These are phyloP conservation scores for Meredithiella fracta DNA, from an alignment of 2,329 filamentous ascomycete species.

Conservation along the genomic window DNA sequence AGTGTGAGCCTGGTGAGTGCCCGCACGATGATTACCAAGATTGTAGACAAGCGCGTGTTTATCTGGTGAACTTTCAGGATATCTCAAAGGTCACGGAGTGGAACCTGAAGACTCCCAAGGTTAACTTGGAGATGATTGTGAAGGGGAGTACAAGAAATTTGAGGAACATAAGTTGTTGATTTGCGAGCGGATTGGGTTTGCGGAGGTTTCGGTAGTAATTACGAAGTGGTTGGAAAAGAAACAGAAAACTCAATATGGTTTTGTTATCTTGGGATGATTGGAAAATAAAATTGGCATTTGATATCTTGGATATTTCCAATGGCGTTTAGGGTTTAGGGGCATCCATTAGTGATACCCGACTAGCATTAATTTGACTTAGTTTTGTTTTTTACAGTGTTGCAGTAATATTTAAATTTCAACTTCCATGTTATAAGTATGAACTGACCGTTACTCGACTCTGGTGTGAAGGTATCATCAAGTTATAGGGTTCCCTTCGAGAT, in stretches of 20 bases:
- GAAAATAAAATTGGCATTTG: too few relatives aligned
- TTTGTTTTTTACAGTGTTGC: too few relatives aligned
- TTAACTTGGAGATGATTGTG: not conserved
- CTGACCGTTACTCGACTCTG: too few relatives aligned
- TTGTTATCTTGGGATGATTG: not conserved
- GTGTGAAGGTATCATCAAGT: too few relatives aligned
- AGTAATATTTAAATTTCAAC: too few relatives aligned
- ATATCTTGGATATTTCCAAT: too few relatives aligned
- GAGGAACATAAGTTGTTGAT: not conserved
- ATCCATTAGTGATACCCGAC: too few relatives aligned
- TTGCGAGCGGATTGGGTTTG: slow-evolving; percentile 1
- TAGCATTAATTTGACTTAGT: not conserved
- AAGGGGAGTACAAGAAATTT: not conserved
- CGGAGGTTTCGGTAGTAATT: not conserved
- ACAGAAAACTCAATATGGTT: not conserved
- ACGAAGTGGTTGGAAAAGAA: not conserved
- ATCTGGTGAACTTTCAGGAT: not conserved
- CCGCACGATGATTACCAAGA: not conserved
- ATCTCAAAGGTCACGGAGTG: not conserved
- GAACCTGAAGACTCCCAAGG: not conserved
- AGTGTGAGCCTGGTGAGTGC: slow-evolving; percentile 2
- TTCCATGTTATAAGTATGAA: too few relatives aligned
- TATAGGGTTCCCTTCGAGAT: too few relatives aligned
- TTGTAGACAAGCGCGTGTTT: not conserved
- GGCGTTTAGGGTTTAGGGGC: too few relatives aligned